A percentile compares a stretch with the other conserved stretches of the same genome.
phyloP scores from a whole-genome alignment of 169 alveolate genomes.

The Toxoplasma gondii region DNA sequence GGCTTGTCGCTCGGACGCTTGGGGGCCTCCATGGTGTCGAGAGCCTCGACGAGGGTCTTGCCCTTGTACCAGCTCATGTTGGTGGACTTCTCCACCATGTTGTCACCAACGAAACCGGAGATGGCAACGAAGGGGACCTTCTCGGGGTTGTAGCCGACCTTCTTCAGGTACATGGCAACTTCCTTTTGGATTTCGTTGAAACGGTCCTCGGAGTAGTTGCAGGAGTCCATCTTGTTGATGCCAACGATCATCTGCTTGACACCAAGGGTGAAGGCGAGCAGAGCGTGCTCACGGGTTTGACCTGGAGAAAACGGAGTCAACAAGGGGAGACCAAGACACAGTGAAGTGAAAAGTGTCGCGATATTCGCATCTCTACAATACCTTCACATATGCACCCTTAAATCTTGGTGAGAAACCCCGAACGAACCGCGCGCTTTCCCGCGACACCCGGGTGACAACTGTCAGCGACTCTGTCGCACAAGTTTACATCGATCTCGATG shows the following conservation, averaged over 20 bases:
- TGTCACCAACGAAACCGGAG: constrained; percentile 98
- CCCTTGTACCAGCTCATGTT: constrained; percentile 99
- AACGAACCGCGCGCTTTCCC: no score
- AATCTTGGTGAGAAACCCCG: no score
- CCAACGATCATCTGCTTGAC: constrained; percentile 98
- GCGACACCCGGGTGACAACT: no score
- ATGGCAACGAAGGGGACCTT: constrained; percentile 97
- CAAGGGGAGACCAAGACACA: not conserved
- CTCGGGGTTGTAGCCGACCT: constrained; percentile 94
- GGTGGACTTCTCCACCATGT: constrained; percentile 94
- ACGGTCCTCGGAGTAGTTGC: constrained; percentile 95
- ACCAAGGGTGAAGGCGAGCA: constrained; percentile 98
- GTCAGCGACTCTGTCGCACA: no score
- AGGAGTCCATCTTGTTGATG: constrained; percentile 98
- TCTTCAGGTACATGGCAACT: constrained; percentile 94
- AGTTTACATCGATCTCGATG: no score
- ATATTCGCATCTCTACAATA: no score
- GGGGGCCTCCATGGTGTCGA: constrained; percentile 96
- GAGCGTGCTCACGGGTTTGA: constrained; percentile 99
- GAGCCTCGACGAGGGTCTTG: constrained; percentile 95
- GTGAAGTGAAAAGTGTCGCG: no score
- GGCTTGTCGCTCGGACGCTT: constrained; percentile 97
- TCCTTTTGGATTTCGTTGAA: constrained; percentile 96
- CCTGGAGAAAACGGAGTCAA: constrained; percentile 77
- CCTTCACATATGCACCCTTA: no score